Conservation (phyloP, 2,329 filamentous ascomycete genomes). For the Aspergillus calidoustus region DNA sequence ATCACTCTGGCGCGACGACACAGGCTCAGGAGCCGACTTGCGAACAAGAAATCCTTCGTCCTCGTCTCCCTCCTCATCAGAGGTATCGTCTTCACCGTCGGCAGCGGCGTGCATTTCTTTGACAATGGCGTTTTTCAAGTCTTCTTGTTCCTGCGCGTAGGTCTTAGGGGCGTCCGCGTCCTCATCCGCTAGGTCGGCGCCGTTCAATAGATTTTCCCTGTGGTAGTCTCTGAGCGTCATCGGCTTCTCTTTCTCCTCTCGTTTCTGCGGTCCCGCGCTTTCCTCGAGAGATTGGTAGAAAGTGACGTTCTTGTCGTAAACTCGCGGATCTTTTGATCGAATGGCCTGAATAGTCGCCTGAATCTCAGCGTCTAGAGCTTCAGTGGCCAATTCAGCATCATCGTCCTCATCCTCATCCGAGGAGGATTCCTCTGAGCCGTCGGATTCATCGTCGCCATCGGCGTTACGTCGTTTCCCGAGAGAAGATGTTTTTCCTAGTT, state of each 20-base stretch:
- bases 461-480: conserved; percentile 46
- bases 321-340: conserved; percentile 83
- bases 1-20: conserved; percentile 45
- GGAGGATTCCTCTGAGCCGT: conserved; percentile 68
- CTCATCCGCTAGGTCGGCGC: conserved; percentile 63
- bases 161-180: conserved; percentile 63
- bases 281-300: conserved; percentile 75
- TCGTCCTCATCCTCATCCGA: conserved; percentile 88
- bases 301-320: conserved; percentile 79
- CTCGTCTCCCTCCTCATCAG: conserved; percentile 60
- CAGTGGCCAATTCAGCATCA: conserved; percentile 82
- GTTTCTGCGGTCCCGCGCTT: conserved; percentile 41
- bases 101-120: conserved; percentile 75
- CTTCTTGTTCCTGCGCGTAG: conserved; percentile 86
- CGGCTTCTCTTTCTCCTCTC: conserved; percentile 75
- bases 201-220: conserved; percentile 81
- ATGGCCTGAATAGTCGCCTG: conserved; percentile 86
- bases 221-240: conserved; percentile 91
- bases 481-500: conserved; percentile 63
- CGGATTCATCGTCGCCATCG: conserved; percentile 55
- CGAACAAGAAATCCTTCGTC: conserved; percentile 76
- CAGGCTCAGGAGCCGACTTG: conserved; percentile 59
- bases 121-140: conserved; percentile 76
- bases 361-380: conserved; percentile 84
- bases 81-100: conserved; percentile 39